These are phyloP conservation scores for Fusarium equiseti DNA, from an alignment of 2,329 filamentous ascomycete genomes.

Conservation along the genomic window DNA sequence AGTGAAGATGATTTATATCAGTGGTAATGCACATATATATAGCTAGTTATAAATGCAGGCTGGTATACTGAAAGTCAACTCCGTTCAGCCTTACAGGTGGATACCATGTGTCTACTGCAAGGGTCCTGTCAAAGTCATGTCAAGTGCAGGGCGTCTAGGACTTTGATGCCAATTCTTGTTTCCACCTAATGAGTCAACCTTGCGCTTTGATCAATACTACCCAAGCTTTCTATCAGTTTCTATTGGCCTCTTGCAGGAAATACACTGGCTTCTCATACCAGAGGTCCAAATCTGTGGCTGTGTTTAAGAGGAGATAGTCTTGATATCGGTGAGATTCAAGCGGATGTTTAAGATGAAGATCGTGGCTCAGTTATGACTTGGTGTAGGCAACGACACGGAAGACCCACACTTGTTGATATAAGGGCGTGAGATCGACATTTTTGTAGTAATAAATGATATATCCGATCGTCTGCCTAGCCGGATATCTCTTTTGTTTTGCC, in stretches of 20 bases:
- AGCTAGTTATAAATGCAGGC: neutral
- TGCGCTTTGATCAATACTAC: neutral
- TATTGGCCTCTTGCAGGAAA: neutral
- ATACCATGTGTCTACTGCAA: conserved; percentile 7
- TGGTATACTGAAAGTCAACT: neutral
- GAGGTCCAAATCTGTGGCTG: neutral
- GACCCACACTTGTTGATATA: conserved; percentile 38
- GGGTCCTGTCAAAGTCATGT: conserved; percentile 23
- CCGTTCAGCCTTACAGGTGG: conserved; percentile 39
- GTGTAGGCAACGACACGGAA: conserved; percentile 9
- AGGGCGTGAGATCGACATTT: conserved; percentile 30
- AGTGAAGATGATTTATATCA: neutral
- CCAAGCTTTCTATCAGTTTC: conserved; percentile 2
- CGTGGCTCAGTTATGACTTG: conserved; percentile 7
- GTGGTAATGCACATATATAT: conserved; percentile 19
- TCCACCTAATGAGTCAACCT: conserved; percentile 27
- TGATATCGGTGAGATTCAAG: neutral
- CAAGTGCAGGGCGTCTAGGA: conserved; percentile 38
- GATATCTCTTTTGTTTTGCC: neutral
- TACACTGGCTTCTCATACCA: neutral
- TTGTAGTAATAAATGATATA: neutral
- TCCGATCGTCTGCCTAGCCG: neutral
- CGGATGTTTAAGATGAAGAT: neutral
- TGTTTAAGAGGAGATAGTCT: neutral
- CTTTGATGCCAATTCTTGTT: neutral